These are phyloP conservation scores for Ceratocystis alfenasii DNA, from an alignment of 2,329 filamentous ascomycete genomes.

Conservation along the genomic window DNA sequence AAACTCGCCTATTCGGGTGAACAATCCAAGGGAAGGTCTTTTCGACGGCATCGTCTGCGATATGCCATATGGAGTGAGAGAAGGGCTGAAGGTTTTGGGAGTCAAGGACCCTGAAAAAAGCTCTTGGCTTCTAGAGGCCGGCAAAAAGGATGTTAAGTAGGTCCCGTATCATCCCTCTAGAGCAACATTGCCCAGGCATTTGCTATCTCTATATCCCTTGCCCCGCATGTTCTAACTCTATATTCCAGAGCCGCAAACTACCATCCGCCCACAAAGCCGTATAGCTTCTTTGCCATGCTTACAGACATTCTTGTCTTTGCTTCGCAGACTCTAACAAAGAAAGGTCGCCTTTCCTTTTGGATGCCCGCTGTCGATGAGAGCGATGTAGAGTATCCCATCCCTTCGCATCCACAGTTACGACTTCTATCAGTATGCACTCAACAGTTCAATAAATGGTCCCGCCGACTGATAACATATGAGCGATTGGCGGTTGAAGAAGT, in stretches of 20 bases:
- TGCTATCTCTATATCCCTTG: neutral
- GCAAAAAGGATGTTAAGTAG: conserved; percentile 56
- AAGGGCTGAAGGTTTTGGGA: conserved; percentile 81
- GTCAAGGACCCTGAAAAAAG: conserved; percentile 53
- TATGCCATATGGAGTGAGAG: conserved; percentile 88
- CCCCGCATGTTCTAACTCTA: neutral
- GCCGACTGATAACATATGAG: conserved; percentile 75
- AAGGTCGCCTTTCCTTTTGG: conserved; percentile 83
- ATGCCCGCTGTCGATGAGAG: conserved; percentile 82
- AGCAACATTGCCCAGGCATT: no score
- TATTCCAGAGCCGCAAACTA: conserved; percentile 48
- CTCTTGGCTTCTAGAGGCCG: conserved; percentile 53
- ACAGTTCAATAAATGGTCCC: conserved; percentile 84
- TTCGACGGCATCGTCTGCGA: conserved; percentile 92
- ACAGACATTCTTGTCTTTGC: conserved; percentile 82
- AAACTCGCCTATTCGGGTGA: conserved; percentile 59
- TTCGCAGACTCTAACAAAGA: conserved; percentile 59
- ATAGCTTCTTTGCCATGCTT: conserved; percentile 82
- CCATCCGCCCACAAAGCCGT: conserved; percentile 79
- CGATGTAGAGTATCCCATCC: conserved; percentile 62
- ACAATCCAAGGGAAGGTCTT: conserved; percentile 36
- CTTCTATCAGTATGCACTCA: conserved; percentile 70
- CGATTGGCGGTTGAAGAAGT: conserved; percentile 52
- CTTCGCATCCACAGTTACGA: conserved; percentile 62
- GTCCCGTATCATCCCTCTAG: conserved; percentile 26